phyloP scores from a whole-genome alignment of 2,329 filamentous ascomycete species.

The Hypoxylon sp. region DNA sequence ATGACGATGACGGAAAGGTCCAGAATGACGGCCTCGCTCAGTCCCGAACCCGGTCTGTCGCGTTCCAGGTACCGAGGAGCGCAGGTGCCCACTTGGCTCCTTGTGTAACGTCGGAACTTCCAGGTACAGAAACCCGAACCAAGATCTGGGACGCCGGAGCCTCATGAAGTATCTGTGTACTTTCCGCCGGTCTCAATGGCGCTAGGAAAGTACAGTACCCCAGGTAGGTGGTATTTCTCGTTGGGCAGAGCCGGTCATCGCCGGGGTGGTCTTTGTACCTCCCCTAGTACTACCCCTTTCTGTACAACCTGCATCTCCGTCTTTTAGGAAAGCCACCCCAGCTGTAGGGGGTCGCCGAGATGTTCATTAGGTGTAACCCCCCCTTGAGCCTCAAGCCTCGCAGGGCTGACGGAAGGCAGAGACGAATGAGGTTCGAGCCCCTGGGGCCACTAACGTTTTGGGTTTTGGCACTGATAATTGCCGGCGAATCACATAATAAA shows the following conservation, averaged over 20 bases:
- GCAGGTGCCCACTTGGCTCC: slow-evolving; percentile 32
- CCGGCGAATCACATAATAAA: slow-evolving; percentile 35
- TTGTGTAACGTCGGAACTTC: slow-evolving; percentile 42
- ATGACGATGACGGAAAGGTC: slow-evolving; percentile 25
- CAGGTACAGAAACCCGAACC: slow-evolving; percentile 36
- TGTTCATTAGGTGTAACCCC: slow-evolving; percentile 37
- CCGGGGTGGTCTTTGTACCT: slow-evolving; percentile 22
- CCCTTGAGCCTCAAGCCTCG: slow-evolving; percentile 41
- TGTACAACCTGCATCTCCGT: slow-evolving; percentile 32
- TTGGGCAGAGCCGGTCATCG: slow-evolving; percentile 30
- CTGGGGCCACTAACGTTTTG: slow-evolving; percentile 34
- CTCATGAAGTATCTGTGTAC: slow-evolving; percentile 39
- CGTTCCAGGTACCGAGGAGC: slow-evolving; percentile 37
- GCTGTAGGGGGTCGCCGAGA: slow-evolving; percentile 7
- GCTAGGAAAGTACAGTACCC: background rate
- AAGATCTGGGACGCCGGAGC: slow-evolving; percentile 38
- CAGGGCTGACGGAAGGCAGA: slow-evolving; percentile 37
- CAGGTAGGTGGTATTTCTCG: slow-evolving; percentile 12
- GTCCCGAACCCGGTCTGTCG: slow-evolving; percentile 32
- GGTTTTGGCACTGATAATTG: slow-evolving; percentile 33
- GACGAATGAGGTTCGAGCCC: slow-evolving; percentile 30
- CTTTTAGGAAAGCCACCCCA: slow-evolving; percentile 10
- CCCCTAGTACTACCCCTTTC: slow-evolving; percentile 17
- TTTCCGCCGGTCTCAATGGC: slow-evolving; percentile 16
- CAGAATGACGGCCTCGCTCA: slow-evolving; percentile 23